phyloP scores from a whole-genome alignment of 805 yeast genomes.

The Candida andamanensis region DNA sequence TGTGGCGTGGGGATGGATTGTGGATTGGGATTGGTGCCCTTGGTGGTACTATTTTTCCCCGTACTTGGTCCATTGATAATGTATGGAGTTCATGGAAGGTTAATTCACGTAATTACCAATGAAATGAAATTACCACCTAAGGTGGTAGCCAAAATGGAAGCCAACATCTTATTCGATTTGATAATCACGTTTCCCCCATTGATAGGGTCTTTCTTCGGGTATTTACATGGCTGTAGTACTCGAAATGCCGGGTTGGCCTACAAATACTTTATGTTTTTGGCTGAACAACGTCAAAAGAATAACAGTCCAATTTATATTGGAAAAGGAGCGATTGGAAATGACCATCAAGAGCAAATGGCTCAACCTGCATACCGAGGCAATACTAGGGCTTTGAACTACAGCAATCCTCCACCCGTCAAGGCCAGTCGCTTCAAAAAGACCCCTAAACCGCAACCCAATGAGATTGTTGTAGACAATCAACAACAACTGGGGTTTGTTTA shows the following conservation, averaged over 20 bases:
- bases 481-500: constrained; percentile 18
- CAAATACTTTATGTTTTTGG: constrained; percentile 17
- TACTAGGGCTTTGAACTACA: constrained; percentile 3
- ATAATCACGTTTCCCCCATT: constrained; percentile 74
- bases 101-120: constrained; percentile 57
- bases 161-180: constrained; percentile 71
- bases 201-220: constrained; percentile 69
- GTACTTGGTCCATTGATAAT: constrained; percentile 79
- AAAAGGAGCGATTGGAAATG: constrained; percentile 9
- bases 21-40: constrained; percentile 75
- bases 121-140: constrained; percentile 53
- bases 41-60: constrained; percentile 62
- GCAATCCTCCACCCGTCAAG: constrained; percentile 7
- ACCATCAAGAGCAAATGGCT: constrained; percentile 1
- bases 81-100: constrained; percentile 71
- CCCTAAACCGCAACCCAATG: not conserved
- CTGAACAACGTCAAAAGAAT: constrained; percentile 16
- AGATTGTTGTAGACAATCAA: constrained; percentile 11
- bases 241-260: constrained; percentile 83
- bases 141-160: constrained; percentile 64
- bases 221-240: constrained; percentile 84
- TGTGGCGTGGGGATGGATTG: constrained; percentile 59
- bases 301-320: constrained; percentile 18
- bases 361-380: constrained; percentile 1
- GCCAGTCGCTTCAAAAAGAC: not conserved